A percentile compares a stretch with the other conserved stretches of the same genome.
phyloP scores from a whole-genome alignment of 371 early-diverging fungal species.

The Blastocladiella emersonii region DNA sequence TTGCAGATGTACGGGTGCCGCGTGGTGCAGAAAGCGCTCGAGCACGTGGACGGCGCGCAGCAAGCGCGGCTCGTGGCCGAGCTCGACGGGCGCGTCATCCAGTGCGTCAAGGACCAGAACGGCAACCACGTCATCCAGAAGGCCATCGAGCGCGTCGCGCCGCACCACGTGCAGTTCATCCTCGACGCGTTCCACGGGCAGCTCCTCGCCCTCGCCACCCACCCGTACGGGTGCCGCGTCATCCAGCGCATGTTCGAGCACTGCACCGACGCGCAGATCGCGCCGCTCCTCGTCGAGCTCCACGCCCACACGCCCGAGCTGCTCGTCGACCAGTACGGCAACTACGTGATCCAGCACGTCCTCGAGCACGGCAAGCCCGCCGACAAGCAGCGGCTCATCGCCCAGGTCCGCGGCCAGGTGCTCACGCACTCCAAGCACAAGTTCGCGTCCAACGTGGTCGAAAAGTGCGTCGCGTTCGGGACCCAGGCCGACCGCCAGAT shows the following conservation, averaged over 20 bases:
- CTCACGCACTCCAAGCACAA: slow-evolving; percentile 89
- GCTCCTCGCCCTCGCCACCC: slow-evolving; percentile 89
- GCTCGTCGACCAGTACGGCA: slow-evolving; percentile 99
- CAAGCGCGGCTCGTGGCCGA: slow-evolving; percentile 83
- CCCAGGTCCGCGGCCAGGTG: slow-evolving; percentile 79
- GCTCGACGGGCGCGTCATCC: slow-evolving; percentile 85
- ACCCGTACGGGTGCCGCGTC: slow-evolving; percentile 99
- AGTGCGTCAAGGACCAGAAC: slow-evolving; percentile 99
- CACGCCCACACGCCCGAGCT: slow-evolving; percentile 77
- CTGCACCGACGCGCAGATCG: slow-evolving; percentile 73
- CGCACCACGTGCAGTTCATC: slow-evolving; percentile 86
- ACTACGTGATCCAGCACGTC: slow-evolving; percentile 99
- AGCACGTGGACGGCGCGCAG: slow-evolving; percentile 75
- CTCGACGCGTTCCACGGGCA: slow-evolving; percentile 96
- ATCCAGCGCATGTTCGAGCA: slow-evolving; percentile 99
- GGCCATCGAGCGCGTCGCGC: slow-evolving; percentile 94
- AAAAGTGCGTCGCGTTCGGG: slow-evolving; percentile 80
- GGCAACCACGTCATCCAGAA: slow-evolving; percentile 99
- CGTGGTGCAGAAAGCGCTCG: slow-evolving; percentile 98
- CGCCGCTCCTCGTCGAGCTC: slow-evolving; percentile 82
- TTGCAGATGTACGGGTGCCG: slow-evolving; percentile 99
- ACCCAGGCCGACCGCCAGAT: slow-evolving; percentile 49
- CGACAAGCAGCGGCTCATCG: slow-evolving; percentile 73
- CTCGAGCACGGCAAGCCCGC: slow-evolving; percentile 80
- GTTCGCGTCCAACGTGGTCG: slow-evolving; percentile 98